Conservation (phyloP, 2,329 filamentous ascomycete genomes). For the Pestalotiopsis sp. region DNA sequence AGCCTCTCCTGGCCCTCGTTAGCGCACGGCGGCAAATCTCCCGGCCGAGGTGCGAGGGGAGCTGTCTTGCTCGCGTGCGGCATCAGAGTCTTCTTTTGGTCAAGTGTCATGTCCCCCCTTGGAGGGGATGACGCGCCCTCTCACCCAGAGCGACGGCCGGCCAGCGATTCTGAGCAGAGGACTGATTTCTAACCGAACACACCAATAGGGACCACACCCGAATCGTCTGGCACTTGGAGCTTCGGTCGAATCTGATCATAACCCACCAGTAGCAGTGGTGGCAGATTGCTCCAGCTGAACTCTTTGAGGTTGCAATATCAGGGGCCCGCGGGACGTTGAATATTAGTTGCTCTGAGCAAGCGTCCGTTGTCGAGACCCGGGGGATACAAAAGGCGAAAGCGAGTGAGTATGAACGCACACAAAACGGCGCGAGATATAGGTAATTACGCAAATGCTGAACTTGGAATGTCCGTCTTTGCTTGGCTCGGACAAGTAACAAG, state of each 20-base stretch:
- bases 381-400: background rate
- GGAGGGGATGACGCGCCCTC: background rate
- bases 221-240: conserved; percentile 5
- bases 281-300: background rate
- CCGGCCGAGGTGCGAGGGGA: conserved; percentile 1
- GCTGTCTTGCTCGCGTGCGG: conserved; percentile 6
- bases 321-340: background rate
- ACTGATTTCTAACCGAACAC: background rate
- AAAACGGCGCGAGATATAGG: background rate
- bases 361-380: background rate
- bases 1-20: conserved; percentile 7
- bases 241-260: conserved; percentile 8
- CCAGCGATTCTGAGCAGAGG: background rate
- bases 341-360: background rate
- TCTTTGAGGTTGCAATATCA: background rate
- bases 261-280: background rate
- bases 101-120: background rate
- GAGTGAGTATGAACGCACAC: background rate
- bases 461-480: background rate
- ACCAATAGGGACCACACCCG: conserved; percentile 9
- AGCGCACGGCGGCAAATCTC: conserved; percentile 9
- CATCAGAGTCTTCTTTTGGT: background rate
- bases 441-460: no score
- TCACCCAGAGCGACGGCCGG: background rate
- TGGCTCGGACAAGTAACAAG: background rate